Evolutionary conservation across 2,329 filamentous ascomycete genomes (phyloP).

Genomic region (Hypoxylon sp.): DNA sequence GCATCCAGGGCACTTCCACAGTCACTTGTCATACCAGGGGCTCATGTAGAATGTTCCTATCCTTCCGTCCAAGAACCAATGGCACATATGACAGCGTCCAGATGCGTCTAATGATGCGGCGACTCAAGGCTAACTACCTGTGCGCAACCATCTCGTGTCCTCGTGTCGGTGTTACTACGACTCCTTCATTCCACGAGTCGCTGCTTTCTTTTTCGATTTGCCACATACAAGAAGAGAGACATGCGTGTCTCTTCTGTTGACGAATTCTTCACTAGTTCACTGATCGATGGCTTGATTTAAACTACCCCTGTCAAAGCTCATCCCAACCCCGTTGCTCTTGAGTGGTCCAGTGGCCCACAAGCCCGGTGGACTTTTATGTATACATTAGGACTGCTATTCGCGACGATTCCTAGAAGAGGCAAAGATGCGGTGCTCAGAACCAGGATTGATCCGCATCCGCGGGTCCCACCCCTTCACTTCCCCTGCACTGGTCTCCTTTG

Average conservation of each 20-base stretch:
- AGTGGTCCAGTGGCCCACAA: conserved; percentile 37
- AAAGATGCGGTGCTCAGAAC: conserved; percentile 43
- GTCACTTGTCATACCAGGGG: conserved; percentile 37
- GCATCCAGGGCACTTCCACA: conserved; percentile 37
- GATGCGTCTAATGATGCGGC: conserved; percentile 41
- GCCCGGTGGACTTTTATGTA: conserved; percentile 37
- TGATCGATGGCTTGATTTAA: conserved; percentile 42
- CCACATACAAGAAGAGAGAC: conserved; percentile 34
- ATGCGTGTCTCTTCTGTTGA: conserved; percentile 42
- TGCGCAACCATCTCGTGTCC: conserved; percentile 45
- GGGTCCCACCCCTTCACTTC: conserved; percentile 27
- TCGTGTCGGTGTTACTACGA: conserved; percentile 33
- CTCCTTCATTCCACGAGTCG: conserved; percentile 31
- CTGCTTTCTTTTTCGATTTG: conserved; percentile 26
- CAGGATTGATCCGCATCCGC: conserved; percentile 36
- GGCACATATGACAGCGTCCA: conserved; percentile 40
- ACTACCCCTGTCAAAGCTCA: conserved; percentile 44
- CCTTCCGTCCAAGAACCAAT: conserved; percentile 46
- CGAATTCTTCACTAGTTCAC: conserved; percentile 37
- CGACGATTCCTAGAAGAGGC: conserved; percentile 52
- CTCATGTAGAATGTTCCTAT: conserved; percentile 44
- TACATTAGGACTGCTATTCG: conserved; percentile 49
- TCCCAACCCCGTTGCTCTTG: conserved; percentile 48
- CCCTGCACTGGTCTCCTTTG: conserved; percentile 37
- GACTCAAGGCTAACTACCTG: conserved; percentile 39